Evolutionary conservation across 2,329 filamentous ascomycete genomes (phyloP).

Genomic region (Sarocladiaceae sp.): DNA sequence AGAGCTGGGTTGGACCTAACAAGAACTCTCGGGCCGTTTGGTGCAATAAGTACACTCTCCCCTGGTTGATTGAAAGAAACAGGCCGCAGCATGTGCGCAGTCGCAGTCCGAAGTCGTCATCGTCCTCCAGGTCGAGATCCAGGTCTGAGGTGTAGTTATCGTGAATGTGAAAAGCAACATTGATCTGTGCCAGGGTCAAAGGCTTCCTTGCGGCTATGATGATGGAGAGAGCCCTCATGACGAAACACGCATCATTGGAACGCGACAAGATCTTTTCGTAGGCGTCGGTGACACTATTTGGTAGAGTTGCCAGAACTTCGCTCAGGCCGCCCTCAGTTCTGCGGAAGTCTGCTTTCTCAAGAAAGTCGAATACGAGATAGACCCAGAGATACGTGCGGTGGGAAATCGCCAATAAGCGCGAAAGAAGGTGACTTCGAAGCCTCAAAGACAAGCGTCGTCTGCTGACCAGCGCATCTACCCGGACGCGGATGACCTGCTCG

Average conservation of each 20-base stretch:
- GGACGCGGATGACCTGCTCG: slow-evolving; percentile 24
- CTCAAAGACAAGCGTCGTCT: slow-evolving; percentile 14
- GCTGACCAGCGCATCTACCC: slow-evolving; percentile 16
- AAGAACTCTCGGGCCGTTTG: slow-evolving; percentile 26
- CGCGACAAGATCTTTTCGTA: slow-evolving; percentile 20
- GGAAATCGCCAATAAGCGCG: slow-evolving; percentile 13
- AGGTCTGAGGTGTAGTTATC: slow-evolving; percentile 8
- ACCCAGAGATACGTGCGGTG: slow-evolving; percentile 21
- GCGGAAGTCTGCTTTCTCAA: slow-evolving; percentile 11
- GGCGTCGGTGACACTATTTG: slow-evolving; percentile 17
- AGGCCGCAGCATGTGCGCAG: slow-evolving; percentile 24
- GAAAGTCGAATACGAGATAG: slow-evolving; percentile 15
- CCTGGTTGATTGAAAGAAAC: slow-evolving; percentile 21
- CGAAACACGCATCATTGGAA: slow-evolving; percentile 5
- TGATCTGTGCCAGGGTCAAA: slow-evolving; percentile 18
- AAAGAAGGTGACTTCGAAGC: slow-evolving; percentile 15
- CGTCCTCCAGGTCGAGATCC: slow-evolving; percentile 8
- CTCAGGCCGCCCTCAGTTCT: slow-evolving; percentile 10
- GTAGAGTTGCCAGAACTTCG: slow-evolving; percentile 12
- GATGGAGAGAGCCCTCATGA: slow-evolving; percentile 17
- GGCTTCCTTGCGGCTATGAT: slow-evolving; percentile 18
- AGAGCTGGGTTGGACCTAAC: too few species aligned
- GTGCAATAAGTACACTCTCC: slow-evolving; percentile 22
- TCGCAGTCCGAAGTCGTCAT: slow-evolving; percentile 10
- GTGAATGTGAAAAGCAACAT: slow-evolving; percentile 14